phyloP scores from a whole-genome alignment of 2,329 filamentous ascomycete species.

The Alternaria alternata region DNA sequence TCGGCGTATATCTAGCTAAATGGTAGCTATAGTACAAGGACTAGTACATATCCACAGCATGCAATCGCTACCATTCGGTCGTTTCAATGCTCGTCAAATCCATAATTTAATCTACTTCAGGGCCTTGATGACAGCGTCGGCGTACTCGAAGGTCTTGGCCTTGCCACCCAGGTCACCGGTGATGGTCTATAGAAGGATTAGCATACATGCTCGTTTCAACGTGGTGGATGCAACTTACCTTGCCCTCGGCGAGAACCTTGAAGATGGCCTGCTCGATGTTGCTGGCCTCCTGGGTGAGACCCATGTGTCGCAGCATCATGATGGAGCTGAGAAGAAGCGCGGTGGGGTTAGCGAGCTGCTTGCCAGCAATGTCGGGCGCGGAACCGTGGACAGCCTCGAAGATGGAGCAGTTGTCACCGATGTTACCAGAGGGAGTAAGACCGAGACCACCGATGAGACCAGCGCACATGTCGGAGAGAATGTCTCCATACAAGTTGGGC shows the following conservation, averaged over 20 bases:
- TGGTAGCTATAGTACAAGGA: conserved; percentile 48
- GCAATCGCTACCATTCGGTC: conserved; percentile 42
- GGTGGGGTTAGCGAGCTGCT: conserved; percentile 96
- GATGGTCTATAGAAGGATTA: conserved; percentile 63
- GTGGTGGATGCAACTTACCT: conserved; percentile 61
- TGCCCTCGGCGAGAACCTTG: conserved; percentile 93
- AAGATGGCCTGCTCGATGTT: conserved; percentile 96
- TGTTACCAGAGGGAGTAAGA: conserved; percentile 97
- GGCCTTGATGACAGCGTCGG: conserved; percentile 83
- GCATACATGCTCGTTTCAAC: neutral
- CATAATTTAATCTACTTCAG: conserved; percentile 52
- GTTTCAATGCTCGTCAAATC: conserved; percentile 37
- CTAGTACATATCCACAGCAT: conserved; percentile 51
- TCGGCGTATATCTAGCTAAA: conserved; percentile 32
- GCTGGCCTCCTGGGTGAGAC: conserved; percentile 80
- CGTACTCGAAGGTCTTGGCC: conserved; percentile 95
- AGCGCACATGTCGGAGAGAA: conserved; percentile 99
- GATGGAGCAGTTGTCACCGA: conserved; percentile 98
- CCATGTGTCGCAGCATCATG: conserved; percentile 99
- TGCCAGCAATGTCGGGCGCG: conserved; percentile 94
- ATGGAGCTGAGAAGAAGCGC: conserved; percentile 93
- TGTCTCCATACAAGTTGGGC: conserved; percentile 99
- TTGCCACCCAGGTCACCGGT: conserved; percentile 97
- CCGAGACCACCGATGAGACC: conserved; percentile 97
- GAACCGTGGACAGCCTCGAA: conserved; percentile 99